Evolutionary conservation across 371 early-diverging fungal species (phyloP), one percentile per base, ranked within the genome.

Genomic region (Rhizopus delemar): DNA sequence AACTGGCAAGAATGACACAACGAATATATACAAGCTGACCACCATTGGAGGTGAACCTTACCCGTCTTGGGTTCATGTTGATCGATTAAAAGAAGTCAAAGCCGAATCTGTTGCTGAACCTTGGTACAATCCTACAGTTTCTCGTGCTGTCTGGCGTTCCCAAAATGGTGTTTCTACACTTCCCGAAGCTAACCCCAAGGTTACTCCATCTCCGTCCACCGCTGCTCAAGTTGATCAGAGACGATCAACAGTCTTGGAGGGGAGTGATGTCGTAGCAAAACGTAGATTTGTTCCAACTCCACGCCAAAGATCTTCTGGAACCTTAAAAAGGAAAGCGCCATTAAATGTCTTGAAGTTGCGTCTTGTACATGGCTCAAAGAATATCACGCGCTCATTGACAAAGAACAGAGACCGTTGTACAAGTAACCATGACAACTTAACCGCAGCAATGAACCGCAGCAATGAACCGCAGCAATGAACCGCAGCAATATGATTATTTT

Each of bases 41-140:
- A 29, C 51, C 8, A 41, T 62, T 22, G 28, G 5, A 8, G 62
- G 62, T 33, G 52, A 62, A 51, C 43, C 51, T 2, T 56, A 56
- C 32, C 16, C 41, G 3, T 55, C 62, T 13, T 62, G 56, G 56
- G 62, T 56, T 1, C 62, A 55, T 41, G 16, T 62, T 6, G 62
- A 62, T 38, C 13, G 62, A 0, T 49, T 62, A 22, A 50, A 56
- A 28, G 38, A 41, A 45, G 51, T 56, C 22, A 39, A 62, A 8
- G 55, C 46, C 2, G 50, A 62, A 5, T 34, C 56, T 16, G 41
- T 52, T 38, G 31, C 33, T 28, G 15, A 38, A 6, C 51, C 43
- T 45, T 62, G 54, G 41, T 56, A 62, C 35, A 56, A 55, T 31
- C 62, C 62, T n/a, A 55, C 62, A 4, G 51, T 43, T 9, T 49